Evolutionary conservation across 331 rosid species (phyloP).

Genomic region (Acacia pycnantha): DNA sequence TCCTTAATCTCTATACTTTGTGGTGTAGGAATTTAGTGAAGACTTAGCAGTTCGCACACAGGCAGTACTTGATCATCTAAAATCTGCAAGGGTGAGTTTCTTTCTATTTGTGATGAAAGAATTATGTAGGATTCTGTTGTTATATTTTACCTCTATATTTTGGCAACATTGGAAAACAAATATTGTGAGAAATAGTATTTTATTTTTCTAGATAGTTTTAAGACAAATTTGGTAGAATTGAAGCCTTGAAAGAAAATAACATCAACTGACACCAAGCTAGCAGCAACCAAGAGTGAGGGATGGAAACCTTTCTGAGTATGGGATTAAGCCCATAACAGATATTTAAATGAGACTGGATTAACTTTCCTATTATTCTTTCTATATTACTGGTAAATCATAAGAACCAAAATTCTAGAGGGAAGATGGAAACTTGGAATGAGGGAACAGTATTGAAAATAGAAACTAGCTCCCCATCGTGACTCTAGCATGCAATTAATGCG

Average conservation of each 20-base stretch:
- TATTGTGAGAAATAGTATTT: background rate
- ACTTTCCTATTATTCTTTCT: background rate
- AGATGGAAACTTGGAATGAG: background rate
- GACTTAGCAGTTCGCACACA: constrained; percentile 80
- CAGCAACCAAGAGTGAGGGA: background rate
- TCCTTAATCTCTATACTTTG: constrained; percentile 16
- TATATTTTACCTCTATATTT: background rate
- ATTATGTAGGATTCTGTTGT: background rate
- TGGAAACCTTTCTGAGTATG: background rate
- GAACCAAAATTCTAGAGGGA: background rate
- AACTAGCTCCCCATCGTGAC: background rate
- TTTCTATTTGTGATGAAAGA: constrained; percentile 1
- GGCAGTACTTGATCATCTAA: constrained; percentile 58
- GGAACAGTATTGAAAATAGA: background rate
- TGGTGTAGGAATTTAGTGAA: constrained; percentile 82
- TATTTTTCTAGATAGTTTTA: background rate
- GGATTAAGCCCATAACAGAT: background rate
- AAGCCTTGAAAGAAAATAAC: background rate
- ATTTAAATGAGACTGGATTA: background rate
- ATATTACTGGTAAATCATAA: background rate
- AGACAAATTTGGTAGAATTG: background rate
- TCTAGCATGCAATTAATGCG: background rate
- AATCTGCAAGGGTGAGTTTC: constrained; percentile 66
- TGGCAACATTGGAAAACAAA: background rate
- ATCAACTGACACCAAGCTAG: background rate